These are phyloP conservation scores for Neofusicoccum cordaticola DNA, from an alignment of 2,329 filamentous ascomycete genomes.

Conservation along the genomic window DNA sequence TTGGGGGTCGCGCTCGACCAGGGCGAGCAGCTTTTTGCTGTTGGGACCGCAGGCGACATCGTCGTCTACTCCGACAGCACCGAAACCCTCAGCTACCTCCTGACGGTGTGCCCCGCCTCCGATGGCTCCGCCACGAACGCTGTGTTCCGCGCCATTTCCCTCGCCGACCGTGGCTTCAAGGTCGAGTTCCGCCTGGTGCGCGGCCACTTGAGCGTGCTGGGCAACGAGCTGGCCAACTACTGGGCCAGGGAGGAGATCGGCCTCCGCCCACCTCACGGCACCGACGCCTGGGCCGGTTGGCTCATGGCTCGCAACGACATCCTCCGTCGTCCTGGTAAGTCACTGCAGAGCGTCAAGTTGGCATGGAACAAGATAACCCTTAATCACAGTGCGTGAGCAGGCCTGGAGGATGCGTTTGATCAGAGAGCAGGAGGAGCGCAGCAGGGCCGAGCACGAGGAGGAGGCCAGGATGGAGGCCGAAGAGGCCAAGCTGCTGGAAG, in stretches of 20 bases:
- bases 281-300: no score
- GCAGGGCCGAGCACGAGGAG: no score
- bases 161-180: not conserved
- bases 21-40: not conserved
- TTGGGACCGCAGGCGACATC: not conserved
- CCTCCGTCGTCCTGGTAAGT: not conserved
- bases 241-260: not conserved
- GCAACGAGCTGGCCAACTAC: not conserved
- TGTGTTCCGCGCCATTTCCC: not conserved
- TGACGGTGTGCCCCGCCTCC: not conserved
- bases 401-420: no score
- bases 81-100: no score
- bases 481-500: not conserved
- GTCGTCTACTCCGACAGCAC: not conserved
- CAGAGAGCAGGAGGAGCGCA: no score
- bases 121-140: not conserved
- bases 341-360: not conserved
- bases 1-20: not conserved
- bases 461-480: no score
- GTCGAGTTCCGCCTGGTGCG: not conserved
- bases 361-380: not conserved
- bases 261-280: rapidly evolving
- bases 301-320: no score
- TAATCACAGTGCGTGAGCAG: no score
- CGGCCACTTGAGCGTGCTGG: not conserved